Evolutionary conservation across 257 asterid species (phyloP).

Genomic region (Solanum piurae): DNA sequence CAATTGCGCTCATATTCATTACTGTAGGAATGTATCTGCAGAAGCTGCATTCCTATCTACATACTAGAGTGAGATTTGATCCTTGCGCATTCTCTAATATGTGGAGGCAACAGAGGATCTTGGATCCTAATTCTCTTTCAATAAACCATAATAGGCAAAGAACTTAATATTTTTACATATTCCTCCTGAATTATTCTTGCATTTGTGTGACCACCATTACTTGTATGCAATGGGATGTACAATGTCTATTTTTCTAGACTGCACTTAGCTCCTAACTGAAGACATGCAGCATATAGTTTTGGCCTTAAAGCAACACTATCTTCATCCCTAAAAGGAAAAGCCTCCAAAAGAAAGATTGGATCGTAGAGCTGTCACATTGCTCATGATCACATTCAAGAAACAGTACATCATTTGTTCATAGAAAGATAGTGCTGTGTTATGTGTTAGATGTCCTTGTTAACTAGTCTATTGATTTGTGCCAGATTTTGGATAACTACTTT

Average conservation of each 20-base stretch:
- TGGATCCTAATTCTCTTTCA: not conserved
- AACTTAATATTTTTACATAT: not conserved
- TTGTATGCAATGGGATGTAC: not conserved
- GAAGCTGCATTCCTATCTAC: not conserved
- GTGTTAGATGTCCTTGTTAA: not conserved
- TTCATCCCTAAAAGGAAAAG: not conserved
- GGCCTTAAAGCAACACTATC: not conserved
- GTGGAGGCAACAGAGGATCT: not conserved
- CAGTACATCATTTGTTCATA: not conserved
- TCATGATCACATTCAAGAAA: not conserved
- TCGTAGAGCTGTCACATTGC: not conserved
- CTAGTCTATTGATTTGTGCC: not conserved
- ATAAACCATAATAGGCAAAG: not conserved
- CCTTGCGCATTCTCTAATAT: not conserved
- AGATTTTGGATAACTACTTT: not conserved
- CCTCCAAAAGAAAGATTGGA: not conserved
- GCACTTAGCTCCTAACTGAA: not conserved
- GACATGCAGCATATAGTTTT: not conserved
- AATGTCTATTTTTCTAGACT: not conserved
- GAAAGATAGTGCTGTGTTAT: not conserved
- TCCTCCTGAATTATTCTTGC: not conserved
- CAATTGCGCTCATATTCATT: not conserved
- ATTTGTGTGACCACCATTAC: not conserved
- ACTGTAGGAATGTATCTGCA: not conserved
- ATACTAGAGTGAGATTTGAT: not conserved